A percentile compares a stretch with the other conserved stretches of the same genome.
phyloP scores from a whole-genome alignment of 2,329 filamentous ascomycete genomes.

The Fusarium neocosmosporiellum region DNA sequence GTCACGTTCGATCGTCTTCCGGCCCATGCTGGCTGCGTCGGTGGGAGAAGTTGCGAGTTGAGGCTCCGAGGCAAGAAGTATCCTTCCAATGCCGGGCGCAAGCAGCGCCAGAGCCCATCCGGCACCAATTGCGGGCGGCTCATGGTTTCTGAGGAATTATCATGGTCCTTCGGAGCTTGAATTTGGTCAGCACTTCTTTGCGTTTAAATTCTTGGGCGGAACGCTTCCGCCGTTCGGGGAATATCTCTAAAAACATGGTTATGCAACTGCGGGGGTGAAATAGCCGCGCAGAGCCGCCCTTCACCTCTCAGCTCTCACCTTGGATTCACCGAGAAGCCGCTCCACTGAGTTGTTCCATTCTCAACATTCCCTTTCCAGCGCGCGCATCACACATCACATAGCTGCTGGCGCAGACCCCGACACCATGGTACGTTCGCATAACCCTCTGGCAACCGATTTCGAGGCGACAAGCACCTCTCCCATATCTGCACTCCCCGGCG shows the following conservation, averaged over 20 bases:
- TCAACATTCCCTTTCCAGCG: slow-evolving; percentile 38
- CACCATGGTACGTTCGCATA: slow-evolving; percentile 40
- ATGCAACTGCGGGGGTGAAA: slow-evolving; percentile 38
- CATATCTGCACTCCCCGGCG: neutral
- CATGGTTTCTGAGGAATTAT: slow-evolving; percentile 37
- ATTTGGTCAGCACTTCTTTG: slow-evolving; percentile 6
- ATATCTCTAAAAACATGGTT: slow-evolving; percentile 35
- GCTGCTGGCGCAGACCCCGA: slow-evolving; percentile 30
- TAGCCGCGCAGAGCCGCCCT: slow-evolving; percentile 22
- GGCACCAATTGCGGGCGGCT: slow-evolving; percentile 50
- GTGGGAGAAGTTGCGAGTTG: slow-evolving; percentile 26
- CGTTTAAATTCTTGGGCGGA: slow-evolving; percentile 17
- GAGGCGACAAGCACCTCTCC: neutral
- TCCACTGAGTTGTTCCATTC: slow-evolving; percentile 42
- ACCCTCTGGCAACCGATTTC: neutral
- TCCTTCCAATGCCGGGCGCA: slow-evolving; percentile 67
- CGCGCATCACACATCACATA: slow-evolving; percentile 38
- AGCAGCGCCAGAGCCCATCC: slow-evolving; percentile 73
- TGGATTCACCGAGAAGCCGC: slow-evolving; percentile 40
- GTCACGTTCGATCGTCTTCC: slow-evolving; percentile 1
- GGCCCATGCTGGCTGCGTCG: slow-evolving; percentile 12
- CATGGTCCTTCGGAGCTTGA: slow-evolving; percentile 1
- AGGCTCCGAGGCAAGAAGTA: slow-evolving; percentile 49
- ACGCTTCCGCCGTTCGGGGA: slow-evolving; percentile 16
- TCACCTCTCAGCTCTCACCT: slow-evolving; percentile 27